Base-by-base conservation (phyloP, 352 stramenopile genomes). In the Phytopythium ostracodes region DNA sequence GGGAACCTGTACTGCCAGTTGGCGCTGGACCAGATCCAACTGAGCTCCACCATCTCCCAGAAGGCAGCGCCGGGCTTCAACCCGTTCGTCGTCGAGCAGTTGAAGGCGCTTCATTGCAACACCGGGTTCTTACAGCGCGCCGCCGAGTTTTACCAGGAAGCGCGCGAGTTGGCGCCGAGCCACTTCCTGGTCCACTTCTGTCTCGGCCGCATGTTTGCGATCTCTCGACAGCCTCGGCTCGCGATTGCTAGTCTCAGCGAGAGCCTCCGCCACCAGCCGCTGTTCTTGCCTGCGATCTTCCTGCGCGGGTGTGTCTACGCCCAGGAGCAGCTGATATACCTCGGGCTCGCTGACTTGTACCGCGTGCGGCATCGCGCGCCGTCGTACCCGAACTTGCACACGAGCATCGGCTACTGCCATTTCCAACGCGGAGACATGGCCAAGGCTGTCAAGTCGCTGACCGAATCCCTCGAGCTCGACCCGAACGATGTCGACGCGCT, bases 1-100 rank as follows among this genome's bases (percentile, higher is more conserved):
- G 79, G 73, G 2, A 89, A 87, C 47, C 59, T 89, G 25, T 84
- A 89, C 64, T 87, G 75, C 43, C 75, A 87, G 20, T 51, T 82
- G 0, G 75, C 76, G 7, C 68, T 84, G 14, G 73, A 87, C 33
- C 67, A 87, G n/a, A 67, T 76, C 47, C 72, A 72, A 22, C 53
- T 65, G 7, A 77, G 59, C 31, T 64, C 75, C 2, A 65, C 22
- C 0, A 52, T 70, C 7, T 58, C 64, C 7, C 65, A 70, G 12
- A 84, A 76, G 25, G 60, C 56, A 8, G 56, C 67, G 2, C 46
- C 47, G 24, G 54, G 36, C 6, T 60, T 76, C 55, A 76, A 63
- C 43, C 71, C 62, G 10, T 36, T 65, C 8, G 20, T 55, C 0
- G 53, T 72, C n/a, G 58, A 69, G 44, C 68, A 79, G 53, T 42